Conservation (phyloP, 2,329 filamentous ascomycete genomes). For the Rhexocercosporidium sp. region DNA sequence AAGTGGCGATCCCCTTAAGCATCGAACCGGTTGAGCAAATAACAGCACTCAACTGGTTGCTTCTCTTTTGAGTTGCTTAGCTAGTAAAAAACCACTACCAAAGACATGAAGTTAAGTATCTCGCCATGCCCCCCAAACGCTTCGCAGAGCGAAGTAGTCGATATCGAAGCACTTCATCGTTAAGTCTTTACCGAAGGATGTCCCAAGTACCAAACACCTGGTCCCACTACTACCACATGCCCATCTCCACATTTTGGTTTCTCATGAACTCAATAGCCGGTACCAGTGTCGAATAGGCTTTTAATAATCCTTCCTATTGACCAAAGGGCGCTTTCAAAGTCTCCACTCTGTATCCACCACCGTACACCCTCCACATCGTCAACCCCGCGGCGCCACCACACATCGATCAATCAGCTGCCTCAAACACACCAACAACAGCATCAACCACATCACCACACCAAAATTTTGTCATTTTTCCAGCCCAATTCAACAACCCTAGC, state of each 20-base stretch:
- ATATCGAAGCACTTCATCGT: too few species aligned
- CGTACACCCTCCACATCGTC: neutral
- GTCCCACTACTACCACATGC: too few species aligned
- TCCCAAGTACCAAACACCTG: too few species aligned
- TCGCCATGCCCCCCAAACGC: neutral
- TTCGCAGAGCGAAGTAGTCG: neutral
- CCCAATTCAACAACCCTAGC: neutral
- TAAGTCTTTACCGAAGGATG: too few species aligned
- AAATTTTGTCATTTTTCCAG: neutral
- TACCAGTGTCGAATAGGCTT: neutral
- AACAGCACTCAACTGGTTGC: neutral
- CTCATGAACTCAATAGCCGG: too few species aligned
- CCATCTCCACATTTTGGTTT: too few species aligned
- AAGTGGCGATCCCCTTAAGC: neutral
- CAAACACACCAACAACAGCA: neutral
- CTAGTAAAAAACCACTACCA: neutral
- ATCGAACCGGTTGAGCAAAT: neutral
- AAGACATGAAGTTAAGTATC: neutral
- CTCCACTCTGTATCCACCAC: neutral
- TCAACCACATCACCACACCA: neutral
- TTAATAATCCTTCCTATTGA: neutral
- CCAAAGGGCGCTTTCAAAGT: neutral
- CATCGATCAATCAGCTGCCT: neutral
- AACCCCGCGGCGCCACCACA: neutral
- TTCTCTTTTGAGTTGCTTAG: neutral